Evolutionary conservation across 148 eudicot species (phyloP), one percentile per base, ranked within the genome.

Genomic region (Persicaria tinctoria): DNA sequence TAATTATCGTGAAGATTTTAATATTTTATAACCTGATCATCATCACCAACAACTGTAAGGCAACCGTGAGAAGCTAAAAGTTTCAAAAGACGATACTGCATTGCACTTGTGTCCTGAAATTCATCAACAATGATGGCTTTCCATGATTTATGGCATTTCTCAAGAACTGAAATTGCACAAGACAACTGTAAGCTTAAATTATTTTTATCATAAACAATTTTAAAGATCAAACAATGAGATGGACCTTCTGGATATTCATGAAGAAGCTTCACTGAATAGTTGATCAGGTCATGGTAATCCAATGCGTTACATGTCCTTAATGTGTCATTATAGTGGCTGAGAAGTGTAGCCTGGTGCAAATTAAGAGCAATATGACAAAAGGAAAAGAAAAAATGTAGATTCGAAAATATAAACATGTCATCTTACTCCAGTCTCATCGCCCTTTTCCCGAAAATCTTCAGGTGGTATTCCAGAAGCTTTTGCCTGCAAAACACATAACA

Each of bases 71-170:
- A 89, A 83, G 92, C 89, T 78, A 93, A 88, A 79, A 78, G 79
- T 57, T 80, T 85, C 77, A 93, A 76, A 57, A 93, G 85, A 78
- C 76, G 80, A 81, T 93, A 93, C 73, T 93, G 98, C 93, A 91
- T 91, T 27, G 91, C 77, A 84, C 98, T 93, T 80, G 98, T 93
- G 82, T 93, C 98, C 77, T 93, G 98, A 82, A 93, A 93, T 78
- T 93, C 98, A 82, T 91, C 97, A 55, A 93, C 84, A 18, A 93
- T 89, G 62, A 93, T 85, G 76, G 97, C 93, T 83, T 84, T 88
- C 98, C 98, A 93, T 68, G 82, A 76, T 75, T 84, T 86, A 78
- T 88, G 95, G 81, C 97, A 87, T 76, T 88, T 97, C 82, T 86
- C 79, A 10, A 83, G 79, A 47, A 91, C 98, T 91, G 76, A 74